Base-by-base conservation (phyloP, 306 rosid genomes). In the Citrullus amarus region DNA sequence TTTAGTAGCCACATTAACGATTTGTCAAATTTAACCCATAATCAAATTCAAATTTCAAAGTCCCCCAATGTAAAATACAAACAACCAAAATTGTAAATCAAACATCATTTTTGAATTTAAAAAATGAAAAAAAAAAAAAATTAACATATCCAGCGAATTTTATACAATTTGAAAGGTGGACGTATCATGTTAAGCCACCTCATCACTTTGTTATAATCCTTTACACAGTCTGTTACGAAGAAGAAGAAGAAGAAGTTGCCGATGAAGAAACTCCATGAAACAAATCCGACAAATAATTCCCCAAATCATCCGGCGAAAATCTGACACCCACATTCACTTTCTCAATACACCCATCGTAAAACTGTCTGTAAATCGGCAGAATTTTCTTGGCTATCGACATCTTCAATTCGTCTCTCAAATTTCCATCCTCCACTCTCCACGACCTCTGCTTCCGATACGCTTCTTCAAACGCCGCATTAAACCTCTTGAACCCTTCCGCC, bases 261-360 rank as follows among this genome's bases (percentile, higher is more conserved):
- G 80, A 79, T 18, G 36, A 60, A n/a, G 90, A 79, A 70, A 80
- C 51, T 54, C 88, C 87, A 15, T 80, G 84, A 72, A 86, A 86
- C 85, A 86, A 80, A 76, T 87, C 86, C 1, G 90, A 89, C 85
- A 89, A 78, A 84, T 85, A 83, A 36, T 89, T 89, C 15, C 89
- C 85, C 85, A 86, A 46, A 75, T 89, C 90, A 38, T 89, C 87
- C 4, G 92, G 90, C 13, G 86, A 63, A 71, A 80, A 78, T 67
- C 81, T 81, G 28, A 77, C 79, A 2, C 59, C 59, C 22, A 18
- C 59, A 17, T 55, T 55, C 59, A 17, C 59, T n/a, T 4, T 55
- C 11, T 8, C 50, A 38, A 70, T 14, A 46, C 66, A 46, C 38
- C 66, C 75, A 2, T 82, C 80, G 71, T 79, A 88, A 59, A 86